Conservation (phyloP, 1,284 basidiomycete genomes). For the Papiliotrema laurentii region DNA sequence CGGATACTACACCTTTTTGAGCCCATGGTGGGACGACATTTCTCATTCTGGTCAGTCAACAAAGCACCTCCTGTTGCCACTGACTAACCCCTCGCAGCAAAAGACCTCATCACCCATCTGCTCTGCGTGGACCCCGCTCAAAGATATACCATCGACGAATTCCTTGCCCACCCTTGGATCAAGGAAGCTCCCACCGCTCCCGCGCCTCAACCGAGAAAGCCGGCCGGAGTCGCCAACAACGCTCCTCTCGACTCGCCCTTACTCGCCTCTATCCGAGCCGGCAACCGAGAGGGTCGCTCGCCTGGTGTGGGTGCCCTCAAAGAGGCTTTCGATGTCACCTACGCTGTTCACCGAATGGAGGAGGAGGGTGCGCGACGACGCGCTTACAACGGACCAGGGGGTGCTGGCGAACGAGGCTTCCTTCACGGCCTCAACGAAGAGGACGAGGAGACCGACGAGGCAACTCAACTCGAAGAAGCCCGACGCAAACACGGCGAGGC, state of each 20-base stretch:
- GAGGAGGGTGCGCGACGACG: constrained; percentile 87
- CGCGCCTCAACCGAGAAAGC: constrained; percentile 52
- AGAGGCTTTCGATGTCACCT: constrained; percentile 98
- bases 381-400: constrained; percentile 70
- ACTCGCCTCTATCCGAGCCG: constrained; percentile 70
- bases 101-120: constrained; percentile 91
- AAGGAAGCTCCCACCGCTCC: constrained; percentile 55
- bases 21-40: constrained; percentile 99
- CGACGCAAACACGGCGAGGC: constrained; percentile 54
- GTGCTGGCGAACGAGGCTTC: constrained; percentile 73
- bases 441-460: constrained; percentile 65
- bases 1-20: constrained; percentile 97
- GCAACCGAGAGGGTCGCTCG: constrained; percentile 71
- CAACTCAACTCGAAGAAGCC: constrained; percentile 52
- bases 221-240: constrained; percentile 31
- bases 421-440: constrained; percentile 87
- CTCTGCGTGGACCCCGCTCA: constrained; percentile 93
- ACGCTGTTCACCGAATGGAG: constrained; percentile 98
- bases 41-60: constrained; percentile 50
- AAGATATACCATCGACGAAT: constrained; percentile 97
- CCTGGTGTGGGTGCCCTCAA: constrained; percentile 89
- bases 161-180: constrained; percentile 91
- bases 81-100: constrained; percentile 66
- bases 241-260: constrained; percentile 86
- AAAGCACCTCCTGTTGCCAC: background rate